These are phyloP conservation scores for Eucalyptus paniculata DNA, from an alignment of 345 rosid genomes.

Conservation along the genomic window DNA sequence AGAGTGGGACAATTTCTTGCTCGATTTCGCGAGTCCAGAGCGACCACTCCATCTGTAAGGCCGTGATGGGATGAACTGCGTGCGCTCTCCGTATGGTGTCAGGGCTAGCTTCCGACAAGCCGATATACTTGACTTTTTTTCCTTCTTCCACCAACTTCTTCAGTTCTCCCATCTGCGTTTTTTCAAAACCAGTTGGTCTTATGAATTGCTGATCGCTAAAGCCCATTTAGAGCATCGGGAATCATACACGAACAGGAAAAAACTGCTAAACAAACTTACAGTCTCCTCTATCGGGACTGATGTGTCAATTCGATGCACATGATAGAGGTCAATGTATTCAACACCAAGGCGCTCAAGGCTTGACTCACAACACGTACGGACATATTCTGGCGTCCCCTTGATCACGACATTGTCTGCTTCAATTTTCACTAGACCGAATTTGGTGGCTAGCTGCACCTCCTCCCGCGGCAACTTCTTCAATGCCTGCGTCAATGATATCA, in stretches of 20 bases:
- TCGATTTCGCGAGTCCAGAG: constrained; percentile 37
- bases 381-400: constrained; percentile 11
- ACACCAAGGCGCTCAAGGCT: constrained; percentile 15
- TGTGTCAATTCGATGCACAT: constrained; percentile 12
- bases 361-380: constrained; percentile 6
- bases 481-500: neutral
- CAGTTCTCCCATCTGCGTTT: constrained; percentile 22
- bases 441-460: constrained; percentile 15
- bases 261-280: neutral
- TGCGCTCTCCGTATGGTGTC: constrained; percentile 32
- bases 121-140: constrained; percentile 28
- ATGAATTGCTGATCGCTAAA: neutral
- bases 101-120: constrained; percentile 31
- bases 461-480: constrained; percentile 16
- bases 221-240: neutral
- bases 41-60: constrained; percentile 34
- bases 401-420: neutral
- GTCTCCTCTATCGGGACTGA: constrained; percentile 11
- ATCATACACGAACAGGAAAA: neutral
- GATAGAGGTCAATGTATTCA: constrained; percentile 15
- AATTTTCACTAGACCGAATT: neutral
- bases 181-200: neutral
- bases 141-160: constrained; percentile 32
- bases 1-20: constrained; percentile 30
- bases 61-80: constrained; percentile 34